Base-by-base conservation (phyloP, 108 stramenopile species). In the Cylindrotheca closterium region DNA sequence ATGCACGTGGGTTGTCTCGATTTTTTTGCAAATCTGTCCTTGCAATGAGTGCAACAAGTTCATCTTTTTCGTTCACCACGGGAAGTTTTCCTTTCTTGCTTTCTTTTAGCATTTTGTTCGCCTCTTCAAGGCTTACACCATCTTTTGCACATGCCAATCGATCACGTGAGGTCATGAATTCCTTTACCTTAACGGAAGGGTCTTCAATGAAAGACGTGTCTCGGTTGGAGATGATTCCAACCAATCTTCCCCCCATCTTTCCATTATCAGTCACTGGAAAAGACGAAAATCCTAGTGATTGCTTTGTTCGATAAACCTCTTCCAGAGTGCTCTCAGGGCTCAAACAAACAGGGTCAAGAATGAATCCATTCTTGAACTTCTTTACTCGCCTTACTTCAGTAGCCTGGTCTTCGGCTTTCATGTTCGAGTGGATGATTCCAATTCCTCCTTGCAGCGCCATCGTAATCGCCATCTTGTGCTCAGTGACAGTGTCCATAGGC, bases 401-500 rank as follows among this genome's bases (percentile, higher is more conserved):
- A 4, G 96, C 99, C 78, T 99, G 98, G 28, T 96, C 96, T 64
- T 96, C 90, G 4, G 87, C 55, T 30, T 77, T 80, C 78, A 95
- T 87, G 86, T 99, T 99, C 65, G 98, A 99, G 71, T 99, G 99
- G 60, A 99, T 98, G 72, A 99, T 95, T 30, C 99, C 99, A 50
- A 99, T 97, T 7, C 97, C 99, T 7, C 99, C 99, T 78, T 98
- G 98, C 29, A 98, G 82, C 0, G 98, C 99, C 98, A 99, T 99
- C 51, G 80, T 75, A 61, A 99, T 98, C 24, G 99, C 99, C 98
- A 99, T 99, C 42, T 86, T 79, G 45, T 87, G 77, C 67, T 97
- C 93, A 4, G 95, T 94, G 31, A 99, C 99, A 24, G 99, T 99
- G 84, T 99, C 99, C 99, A 99, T 99, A n/a, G 99, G 99, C 29